phyloP scores from a whole-genome alignment of 495 filamentous ascomycete species.

The Extremus antarcticus region DNA sequence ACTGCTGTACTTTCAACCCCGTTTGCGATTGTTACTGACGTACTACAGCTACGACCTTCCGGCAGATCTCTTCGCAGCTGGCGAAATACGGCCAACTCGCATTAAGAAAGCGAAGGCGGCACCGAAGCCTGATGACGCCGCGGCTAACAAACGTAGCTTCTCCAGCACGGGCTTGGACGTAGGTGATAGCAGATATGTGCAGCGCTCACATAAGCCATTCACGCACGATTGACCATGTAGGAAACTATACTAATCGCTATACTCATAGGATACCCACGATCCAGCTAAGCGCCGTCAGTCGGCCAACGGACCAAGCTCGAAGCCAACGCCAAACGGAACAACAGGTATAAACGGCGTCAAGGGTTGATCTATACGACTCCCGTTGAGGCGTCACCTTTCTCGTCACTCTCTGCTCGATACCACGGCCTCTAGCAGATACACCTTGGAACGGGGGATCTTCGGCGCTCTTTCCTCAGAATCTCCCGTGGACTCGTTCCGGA shows the following conservation, averaged over 20 bases:
- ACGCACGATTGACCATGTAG: too few species aligned
- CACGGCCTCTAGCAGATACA: neutral
- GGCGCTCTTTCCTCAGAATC: too few species aligned
- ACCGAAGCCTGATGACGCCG: constrained; percentile 4
- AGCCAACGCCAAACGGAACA: constrained; percentile 1
- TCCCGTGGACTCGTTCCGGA: too few species aligned
- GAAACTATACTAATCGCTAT: constrained; percentile 9
- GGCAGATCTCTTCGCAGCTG: constrained; percentile 74
- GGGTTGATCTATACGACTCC: neutral
- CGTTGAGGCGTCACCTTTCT: neutral
- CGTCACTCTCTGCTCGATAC: neutral
- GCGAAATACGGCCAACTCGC: constrained; percentile 44
- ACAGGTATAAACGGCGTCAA: neutral
- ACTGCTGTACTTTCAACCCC: neutral
- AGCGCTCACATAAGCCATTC: neutral
- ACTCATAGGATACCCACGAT: constrained; percentile 5
- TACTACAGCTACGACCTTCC: constrained; percentile 66
- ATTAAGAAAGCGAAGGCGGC: constrained; percentile 26
- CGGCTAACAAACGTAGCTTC: constrained; percentile 28
- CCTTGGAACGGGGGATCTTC: too few species aligned
- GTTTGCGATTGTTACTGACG: neutral
- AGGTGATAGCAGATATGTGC: constrained; percentile 14
- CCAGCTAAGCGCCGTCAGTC: constrained; percentile 21
- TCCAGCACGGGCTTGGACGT: constrained; percentile 28
- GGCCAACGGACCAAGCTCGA: constrained; percentile 9